phyloP scores from a whole-genome alignment of 2,329 filamentous ascomycete species.

The Phialocephala sp. region DNA sequence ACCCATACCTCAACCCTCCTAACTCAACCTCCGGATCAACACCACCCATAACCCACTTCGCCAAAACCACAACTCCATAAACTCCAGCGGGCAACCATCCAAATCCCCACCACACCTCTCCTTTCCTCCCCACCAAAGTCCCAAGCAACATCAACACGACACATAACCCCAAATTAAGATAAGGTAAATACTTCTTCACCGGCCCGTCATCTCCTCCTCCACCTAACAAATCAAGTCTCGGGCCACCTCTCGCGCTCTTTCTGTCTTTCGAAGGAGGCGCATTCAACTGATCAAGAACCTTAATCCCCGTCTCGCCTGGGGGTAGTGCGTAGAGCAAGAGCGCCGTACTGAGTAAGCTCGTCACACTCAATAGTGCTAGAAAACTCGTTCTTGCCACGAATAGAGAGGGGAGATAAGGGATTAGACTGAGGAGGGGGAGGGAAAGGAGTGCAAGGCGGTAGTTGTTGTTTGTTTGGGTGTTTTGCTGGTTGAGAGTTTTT shows the following conservation, averaged over 20 bases:
- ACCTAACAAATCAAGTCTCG: too few relatives aligned
- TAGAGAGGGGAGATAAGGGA: constrained; percentile 61
- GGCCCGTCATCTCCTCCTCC: constrained; percentile 46
- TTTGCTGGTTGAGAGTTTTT: constrained; percentile 56
- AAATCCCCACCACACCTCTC: constrained; percentile 49
- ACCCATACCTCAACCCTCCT: constrained; percentile 65
- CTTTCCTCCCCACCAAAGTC: constrained; percentile 43
- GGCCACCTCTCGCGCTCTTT: constrained; percentile 3
- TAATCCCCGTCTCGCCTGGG: constrained; percentile 59
- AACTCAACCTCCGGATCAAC: constrained; percentile 71
- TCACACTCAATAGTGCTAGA: constrained; percentile 61
- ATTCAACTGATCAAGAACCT: constrained; percentile 53
- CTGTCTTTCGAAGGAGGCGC: neutral
- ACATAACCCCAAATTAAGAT: constrained; percentile 64
- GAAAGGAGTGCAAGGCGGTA: constrained; percentile 63
- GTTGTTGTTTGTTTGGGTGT: constrained; percentile 61
- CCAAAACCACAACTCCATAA: constrained; percentile 63
- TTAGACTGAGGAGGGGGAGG: constrained; percentile 61
- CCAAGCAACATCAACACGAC: constrained; percentile 56
- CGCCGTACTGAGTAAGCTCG: constrained; percentile 65
- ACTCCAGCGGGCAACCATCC: constrained; percentile 61
- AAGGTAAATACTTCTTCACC: constrained; percentile 63
- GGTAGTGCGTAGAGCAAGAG: constrained; percentile 65
- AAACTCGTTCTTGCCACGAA: constrained; percentile 44
- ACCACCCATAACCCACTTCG: constrained; percentile 69